Conservation (phyloP, 148 eudicot genomes). For the Vaccinium corymbosum region DNA sequence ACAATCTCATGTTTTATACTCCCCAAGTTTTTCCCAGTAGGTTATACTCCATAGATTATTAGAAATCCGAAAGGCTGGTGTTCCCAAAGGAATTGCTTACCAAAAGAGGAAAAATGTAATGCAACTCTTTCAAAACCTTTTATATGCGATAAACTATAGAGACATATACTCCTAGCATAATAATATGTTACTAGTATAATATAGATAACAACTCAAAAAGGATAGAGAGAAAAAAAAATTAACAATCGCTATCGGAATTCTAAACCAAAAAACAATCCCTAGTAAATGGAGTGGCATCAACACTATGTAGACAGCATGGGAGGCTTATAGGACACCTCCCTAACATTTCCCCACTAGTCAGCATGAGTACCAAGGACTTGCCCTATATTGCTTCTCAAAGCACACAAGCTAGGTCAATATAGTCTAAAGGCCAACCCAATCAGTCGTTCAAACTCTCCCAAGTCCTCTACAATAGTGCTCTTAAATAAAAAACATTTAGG, state of each 20-base stretch:
- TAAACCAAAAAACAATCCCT: background rate
- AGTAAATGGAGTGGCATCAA: background rate
- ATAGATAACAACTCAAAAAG: background rate
- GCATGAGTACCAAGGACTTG: background rate
- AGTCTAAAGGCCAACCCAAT: background rate
- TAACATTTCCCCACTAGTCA: background rate
- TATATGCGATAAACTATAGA: background rate
- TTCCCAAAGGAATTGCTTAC: no score
- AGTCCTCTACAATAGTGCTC: no score
- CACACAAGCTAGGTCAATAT: background rate
- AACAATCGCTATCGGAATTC: no score
- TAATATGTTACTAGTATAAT: background rate
- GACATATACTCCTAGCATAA: background rate
- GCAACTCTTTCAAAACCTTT: background rate
- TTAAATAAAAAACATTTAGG: no score
- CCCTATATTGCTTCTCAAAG: background rate
- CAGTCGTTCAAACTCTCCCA: no score
- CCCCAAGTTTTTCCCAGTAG: no score
- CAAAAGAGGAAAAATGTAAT: background rate
- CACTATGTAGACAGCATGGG: background rate
- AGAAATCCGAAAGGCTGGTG: slow-evolving; percentile 2
- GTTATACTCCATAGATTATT: no score
- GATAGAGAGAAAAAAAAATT: background rate
- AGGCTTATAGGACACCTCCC: background rate
- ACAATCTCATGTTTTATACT: background rate